phyloP scores from a whole-genome alignment of 768 basidiomycete genomes.

The Amanita subjunquillea region DNA sequence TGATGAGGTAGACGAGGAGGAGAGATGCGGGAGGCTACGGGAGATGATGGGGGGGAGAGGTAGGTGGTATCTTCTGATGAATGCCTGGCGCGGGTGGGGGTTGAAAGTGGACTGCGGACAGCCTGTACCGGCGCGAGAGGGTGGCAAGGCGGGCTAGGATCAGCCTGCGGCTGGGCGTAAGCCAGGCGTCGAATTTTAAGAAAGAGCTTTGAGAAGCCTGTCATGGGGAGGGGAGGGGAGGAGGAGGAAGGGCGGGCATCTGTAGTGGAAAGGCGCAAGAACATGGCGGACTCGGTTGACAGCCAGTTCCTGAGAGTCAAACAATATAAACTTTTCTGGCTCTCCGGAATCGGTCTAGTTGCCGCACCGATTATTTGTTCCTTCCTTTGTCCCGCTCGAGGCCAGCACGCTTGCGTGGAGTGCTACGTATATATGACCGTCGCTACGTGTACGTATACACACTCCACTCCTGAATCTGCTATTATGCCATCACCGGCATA shows the following conservation, averaged over 20 bases:
- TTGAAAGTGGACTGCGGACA: neutral
- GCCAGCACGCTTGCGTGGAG: too few species aligned
- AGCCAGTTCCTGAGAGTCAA: neutral
- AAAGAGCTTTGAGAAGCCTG: slow-evolving; percentile 42
- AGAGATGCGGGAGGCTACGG: neutral
- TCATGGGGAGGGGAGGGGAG: slow-evolving; percentile 9
- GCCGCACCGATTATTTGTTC: neutral
- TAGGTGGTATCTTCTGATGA: neutral
- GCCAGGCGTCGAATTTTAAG: slow-evolving; percentile 38
- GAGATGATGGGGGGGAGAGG: neutral
- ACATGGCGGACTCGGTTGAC: neutral
- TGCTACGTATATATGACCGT: too few species aligned
- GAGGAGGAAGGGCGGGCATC: slow-evolving; percentile 7
- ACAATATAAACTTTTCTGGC: neutral
- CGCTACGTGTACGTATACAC: neutral
- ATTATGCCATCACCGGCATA: slow-evolving; percentile 16
- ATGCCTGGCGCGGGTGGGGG: neutral
- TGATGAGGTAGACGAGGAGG: neutral
- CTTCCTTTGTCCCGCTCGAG: neutral
- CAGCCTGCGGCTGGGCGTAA: slow-evolving; percentile 11
- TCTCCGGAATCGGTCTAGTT: neutral
- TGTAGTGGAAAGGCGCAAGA: slow-evolving; percentile 7
- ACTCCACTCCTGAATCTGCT: neutral
- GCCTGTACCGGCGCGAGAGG: neutral
- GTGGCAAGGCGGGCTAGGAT: neutral